These are phyloP conservation scores for Hypoxylon sp. DNA, from an alignment of 2,329 filamentous ascomycete genomes.

Conservation along the genomic window DNA sequence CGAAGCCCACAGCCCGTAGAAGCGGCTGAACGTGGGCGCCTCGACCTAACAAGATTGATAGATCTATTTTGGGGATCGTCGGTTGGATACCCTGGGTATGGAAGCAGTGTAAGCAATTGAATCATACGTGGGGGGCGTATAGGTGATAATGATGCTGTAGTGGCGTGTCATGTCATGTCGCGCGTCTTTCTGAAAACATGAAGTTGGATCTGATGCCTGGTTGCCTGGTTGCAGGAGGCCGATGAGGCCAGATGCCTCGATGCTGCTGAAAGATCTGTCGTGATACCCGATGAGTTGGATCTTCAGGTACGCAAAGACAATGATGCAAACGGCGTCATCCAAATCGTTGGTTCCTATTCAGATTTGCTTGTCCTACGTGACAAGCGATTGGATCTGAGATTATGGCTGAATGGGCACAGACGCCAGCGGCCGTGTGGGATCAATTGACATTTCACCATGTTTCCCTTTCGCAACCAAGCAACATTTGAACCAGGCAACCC, in stretches of 20 bases:
- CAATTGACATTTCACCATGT: slow-evolving; percentile 28
- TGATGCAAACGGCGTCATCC: slow-evolving; percentile 51
- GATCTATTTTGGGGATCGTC: slow-evolving; percentile 40
- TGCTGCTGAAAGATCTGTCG: slow-evolving; percentile 48
- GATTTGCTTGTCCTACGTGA: slow-evolving; percentile 48
- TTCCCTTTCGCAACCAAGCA: background rate
- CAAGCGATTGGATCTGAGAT: slow-evolving; percentile 43
- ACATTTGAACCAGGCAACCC: too few species aligned
- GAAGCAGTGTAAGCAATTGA: slow-evolving; percentile 31
- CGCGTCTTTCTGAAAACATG: slow-evolving; percentile 12
- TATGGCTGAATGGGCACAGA: slow-evolving; percentile 36
- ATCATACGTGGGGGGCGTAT: slow-evolving; percentile 41
- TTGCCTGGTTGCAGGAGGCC: slow-evolving; percentile 30
- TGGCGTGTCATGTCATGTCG: slow-evolving; percentile 46
- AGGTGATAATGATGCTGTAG: slow-evolving; percentile 39
- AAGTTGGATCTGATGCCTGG: slow-evolving; percentile 40
- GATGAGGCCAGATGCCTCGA: slow-evolving; percentile 46
- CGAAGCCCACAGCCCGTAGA: slow-evolving; percentile 43
- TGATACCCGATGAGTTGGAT: slow-evolving; percentile 51
- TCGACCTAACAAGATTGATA: slow-evolving; percentile 32
- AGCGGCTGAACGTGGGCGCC: slow-evolving; percentile 44
- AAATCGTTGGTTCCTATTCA: slow-evolving; percentile 47
- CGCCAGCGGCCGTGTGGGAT: slow-evolving; percentile 32
- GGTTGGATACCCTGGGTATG: slow-evolving; percentile 33
- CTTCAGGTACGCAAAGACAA: slow-evolving; percentile 39